These are phyloP conservation scores for Fusarium scirpi DNA, from an alignment of 2,329 filamentous ascomycete genomes.

Conservation along the genomic window DNA sequence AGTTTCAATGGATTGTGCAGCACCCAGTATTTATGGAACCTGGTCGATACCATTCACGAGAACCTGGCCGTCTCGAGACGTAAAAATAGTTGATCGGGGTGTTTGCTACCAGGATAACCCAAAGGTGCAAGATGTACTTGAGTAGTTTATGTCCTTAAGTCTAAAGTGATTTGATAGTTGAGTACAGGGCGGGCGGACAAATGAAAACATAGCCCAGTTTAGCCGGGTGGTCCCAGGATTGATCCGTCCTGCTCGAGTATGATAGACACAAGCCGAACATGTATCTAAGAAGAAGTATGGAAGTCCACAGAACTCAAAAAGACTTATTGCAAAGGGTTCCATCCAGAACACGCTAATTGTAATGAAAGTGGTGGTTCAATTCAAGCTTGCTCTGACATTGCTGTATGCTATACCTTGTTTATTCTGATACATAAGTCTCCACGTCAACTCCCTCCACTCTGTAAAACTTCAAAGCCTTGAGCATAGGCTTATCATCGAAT, in stretches of 20 bases:
- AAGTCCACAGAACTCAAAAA: accelerated
- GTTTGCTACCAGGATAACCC: accelerated
- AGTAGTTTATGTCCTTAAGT: accelerated
- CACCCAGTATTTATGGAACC: neutral
- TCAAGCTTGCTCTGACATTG: neutral
- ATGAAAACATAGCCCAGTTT: too few relatives aligned
- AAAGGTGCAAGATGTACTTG: accelerated
- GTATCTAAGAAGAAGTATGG: accelerated
- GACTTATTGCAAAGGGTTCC: neutral
- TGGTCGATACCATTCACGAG: neutral
- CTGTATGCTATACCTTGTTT: accelerated
- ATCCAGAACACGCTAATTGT: accelerated
- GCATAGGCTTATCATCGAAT: constrained; percentile 68
- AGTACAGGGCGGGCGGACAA: neutral
- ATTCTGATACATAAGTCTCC: constrained; percentile 31
- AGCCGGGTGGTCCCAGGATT: accelerated
- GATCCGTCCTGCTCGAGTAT: neutral
- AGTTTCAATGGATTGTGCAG: accelerated
- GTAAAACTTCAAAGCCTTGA: constrained; percentile 63
- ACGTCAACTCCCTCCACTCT: constrained; percentile 24
- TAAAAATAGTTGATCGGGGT: accelerated
- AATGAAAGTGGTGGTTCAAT: neutral
- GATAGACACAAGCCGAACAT: accelerated
- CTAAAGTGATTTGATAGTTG: accelerated
- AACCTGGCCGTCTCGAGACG: neutral